phyloP scores from a whole-genome alignment of 495 filamentous ascomycete genomes.

The Pyronema domesticum region DNA sequence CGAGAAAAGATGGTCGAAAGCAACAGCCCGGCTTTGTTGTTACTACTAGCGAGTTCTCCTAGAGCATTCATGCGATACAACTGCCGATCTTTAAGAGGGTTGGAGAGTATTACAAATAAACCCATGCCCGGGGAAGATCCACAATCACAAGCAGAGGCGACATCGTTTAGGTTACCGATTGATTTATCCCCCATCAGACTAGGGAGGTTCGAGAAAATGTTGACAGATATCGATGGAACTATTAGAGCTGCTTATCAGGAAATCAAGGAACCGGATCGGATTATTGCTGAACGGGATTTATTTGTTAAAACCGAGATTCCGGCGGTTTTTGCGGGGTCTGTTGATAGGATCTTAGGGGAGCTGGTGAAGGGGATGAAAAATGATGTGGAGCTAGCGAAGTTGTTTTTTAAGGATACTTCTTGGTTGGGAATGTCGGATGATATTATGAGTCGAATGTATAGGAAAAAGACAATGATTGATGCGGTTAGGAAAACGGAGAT shows the following conservation, averaged over 20 bases:
- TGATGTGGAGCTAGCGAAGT: conserved; percentile 24
- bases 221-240: conserved; percentile 24
- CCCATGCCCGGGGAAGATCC: not conserved
- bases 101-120: conserved; percentile 19
- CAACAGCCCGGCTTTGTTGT: conserved; percentile 25
- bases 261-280: conserved; percentile 20
- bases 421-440: conserved; percentile 27
- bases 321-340: conserved; percentile 11
- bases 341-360: conserved; percentile 18
- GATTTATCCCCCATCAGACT: conserved; percentile 24
- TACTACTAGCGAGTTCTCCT: conserved; percentile 22
- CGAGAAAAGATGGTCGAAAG: conserved; percentile 20
- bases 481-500: conserved; percentile 24
- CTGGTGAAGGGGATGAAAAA: conserved; percentile 17
- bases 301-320: conserved; percentile 27
- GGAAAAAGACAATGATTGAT: conserved; percentile 19
- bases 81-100: conserved; percentile 16
- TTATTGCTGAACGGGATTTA: conserved; percentile 21
- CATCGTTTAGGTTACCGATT: conserved; percentile 21
- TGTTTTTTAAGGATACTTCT: conserved; percentile 26
- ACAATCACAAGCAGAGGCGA: conserved; percentile 16
- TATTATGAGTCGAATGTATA: conserved; percentile 12
- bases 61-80: conserved; percentile 24
- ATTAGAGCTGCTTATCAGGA: conserved; percentile 22
- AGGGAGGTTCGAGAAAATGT: conserved; percentile 23